Evolutionary conservation across 257 asterid genomes (phyloP), one percentile per base, ranked within the genome.

Genomic region (Solanum pinnatisectum): DNA sequence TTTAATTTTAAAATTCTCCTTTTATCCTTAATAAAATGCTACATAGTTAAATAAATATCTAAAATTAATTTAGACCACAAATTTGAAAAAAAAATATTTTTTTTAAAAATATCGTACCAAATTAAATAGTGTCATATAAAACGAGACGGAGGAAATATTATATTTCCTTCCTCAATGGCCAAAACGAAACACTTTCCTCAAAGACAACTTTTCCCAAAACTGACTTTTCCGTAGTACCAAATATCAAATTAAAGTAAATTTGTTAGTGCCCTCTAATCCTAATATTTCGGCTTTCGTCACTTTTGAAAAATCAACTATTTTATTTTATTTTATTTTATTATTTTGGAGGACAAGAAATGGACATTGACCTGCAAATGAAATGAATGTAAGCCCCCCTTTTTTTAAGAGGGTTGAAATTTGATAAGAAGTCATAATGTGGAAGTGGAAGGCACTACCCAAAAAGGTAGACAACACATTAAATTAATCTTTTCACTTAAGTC

Each of bases 291-390:
- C 87, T 88, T 88, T 90, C 88, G 73, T 89, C 94, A 90, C 85
- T 87, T 15, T 79, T 5, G 74, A 16, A 37, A 68, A 74, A 88
- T 90, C 86, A 89, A 89, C 71, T 56, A 56, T 56, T 56, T 56
- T 56, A 20, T 15, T 49, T 13, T 46, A 44, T 49, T 5, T 49
- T 15, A 5, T 6, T 52, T 49, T 52, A 52, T 52, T 52, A 5
- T 52, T 52, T 52, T 16, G 39, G 90, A 89, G 67, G 90, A 89
- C 89, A 84, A 68, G 36, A 86, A 87, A 90, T 90, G 92, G 91
- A 77, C 35, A 87, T 86, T 90, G 94, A 88, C 92, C 93, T 91
- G 89, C 85, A 89, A 18, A 40, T 67, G 86, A 90, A 88, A 87
- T 89, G 85, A 88, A 87, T 84, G 87, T 40, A 72, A 78, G 14